Evolutionary conservation across 495 filamentous ascomycete species (phyloP), one percentile per base, ranked within the genome.

Genomic region (Rhizodiscina lignyota): DNA sequence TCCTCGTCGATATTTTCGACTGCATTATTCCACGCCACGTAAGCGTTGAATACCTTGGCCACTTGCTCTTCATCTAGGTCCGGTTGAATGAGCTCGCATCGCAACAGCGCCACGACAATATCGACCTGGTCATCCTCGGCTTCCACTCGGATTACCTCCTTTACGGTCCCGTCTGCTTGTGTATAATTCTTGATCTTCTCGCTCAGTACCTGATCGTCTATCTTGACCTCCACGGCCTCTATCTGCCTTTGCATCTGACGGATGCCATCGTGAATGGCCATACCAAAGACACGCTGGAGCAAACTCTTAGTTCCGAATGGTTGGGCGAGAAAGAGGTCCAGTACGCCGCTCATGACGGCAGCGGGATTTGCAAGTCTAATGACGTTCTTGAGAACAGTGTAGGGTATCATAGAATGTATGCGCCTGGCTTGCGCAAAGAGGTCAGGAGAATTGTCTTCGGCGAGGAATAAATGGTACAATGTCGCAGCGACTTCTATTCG

Each of bases 401-500:
- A 97, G 0, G 89, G 89, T 21, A 96, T 77, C 32, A 94, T 66
- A 0, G 83, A 89, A 49, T 97, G 89, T 23, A 96, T 93, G 39
- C 76, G 68, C 57, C 87, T 94, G 2, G 77, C 76, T 51, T 96
- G 91, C 2, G 85, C 85, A 56, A 96, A 94, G 22, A 97, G 52
- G 44, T 97, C 89, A 5, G 86, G 82, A 2, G 85, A 93, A 54
- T 97, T 97, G 51, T 97, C 89, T 53, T 97, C 89, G 23, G 89
- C 89, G 27, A 97, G 68, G 67, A 97, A 97, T 21, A 97, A 62
- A 54, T 97, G 89, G 53, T 97, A 97, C 23, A 97, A 72, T 11
- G 89, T 94, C 17, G 89, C 89, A 4, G 89, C 89, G 28, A 97
- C 78, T 56, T 97, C 89, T 48, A 97, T 97, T 19, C 91, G 77